These are phyloP conservation scores for Phoma sp. DNA, from an alignment of 2,329 filamentous ascomycete genomes.

Conservation along the genomic window DNA sequence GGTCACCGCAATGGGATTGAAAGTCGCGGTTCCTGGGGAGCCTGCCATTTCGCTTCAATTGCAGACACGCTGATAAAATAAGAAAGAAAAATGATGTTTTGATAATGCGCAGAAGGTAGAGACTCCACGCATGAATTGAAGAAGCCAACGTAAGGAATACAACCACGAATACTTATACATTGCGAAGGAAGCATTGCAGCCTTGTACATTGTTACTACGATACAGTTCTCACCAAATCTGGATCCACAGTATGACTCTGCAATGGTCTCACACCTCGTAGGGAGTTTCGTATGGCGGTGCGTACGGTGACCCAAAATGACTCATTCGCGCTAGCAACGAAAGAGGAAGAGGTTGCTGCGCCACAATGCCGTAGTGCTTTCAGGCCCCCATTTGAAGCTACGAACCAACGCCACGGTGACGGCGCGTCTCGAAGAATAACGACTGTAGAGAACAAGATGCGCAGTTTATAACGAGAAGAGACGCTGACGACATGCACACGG, in stretches of 20 bases:
- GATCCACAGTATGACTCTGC: slow-evolving; percentile 25
- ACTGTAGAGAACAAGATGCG: too few relatives aligned
- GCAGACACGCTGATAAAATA: background rate
- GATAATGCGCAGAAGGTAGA: background rate
- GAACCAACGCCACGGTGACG: background rate
- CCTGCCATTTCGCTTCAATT: slow-evolving; percentile 26
- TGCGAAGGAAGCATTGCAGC: background rate
- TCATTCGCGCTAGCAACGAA: slow-evolving; percentile 31
- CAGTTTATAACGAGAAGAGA: too few relatives aligned
- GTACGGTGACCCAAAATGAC: slow-evolving; percentile 31
- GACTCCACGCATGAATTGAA: background rate
- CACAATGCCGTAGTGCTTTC: slow-evolving; percentile 2
- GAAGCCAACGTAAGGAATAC: background rate
- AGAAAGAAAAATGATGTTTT: slow-evolving; percentile 2
- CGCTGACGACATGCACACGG: too few relatives aligned
- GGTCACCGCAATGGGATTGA: slow-evolving; percentile 26
- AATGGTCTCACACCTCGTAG: background rate
- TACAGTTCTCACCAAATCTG: slow-evolving; percentile 2
- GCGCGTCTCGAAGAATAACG: background rate
- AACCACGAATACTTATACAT: slow-evolving; percentile 10
- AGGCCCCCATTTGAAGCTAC: background rate
- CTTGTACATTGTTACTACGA: background rate
- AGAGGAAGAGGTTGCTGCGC: slow-evolving; percentile 17
- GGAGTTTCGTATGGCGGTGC: background rate
- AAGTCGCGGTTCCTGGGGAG: slow-evolving; percentile 1